Evolutionary conservation across 2,329 filamentous ascomycete species (phyloP).

Genomic region (Colletotrichum eleusines): DNA sequence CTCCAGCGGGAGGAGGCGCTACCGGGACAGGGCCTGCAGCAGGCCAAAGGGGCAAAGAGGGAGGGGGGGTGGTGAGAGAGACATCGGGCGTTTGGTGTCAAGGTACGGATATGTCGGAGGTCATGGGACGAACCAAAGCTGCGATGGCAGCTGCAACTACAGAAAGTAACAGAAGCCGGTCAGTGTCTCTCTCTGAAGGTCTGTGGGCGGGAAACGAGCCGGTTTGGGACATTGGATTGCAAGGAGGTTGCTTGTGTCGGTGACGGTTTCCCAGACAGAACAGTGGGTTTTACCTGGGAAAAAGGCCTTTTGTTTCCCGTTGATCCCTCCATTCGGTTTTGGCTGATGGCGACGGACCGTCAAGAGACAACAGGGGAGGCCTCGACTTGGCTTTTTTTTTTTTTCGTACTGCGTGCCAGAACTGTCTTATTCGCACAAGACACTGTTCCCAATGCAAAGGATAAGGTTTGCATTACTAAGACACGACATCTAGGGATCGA

Average conservation of each 20-base stretch:
- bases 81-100: conserved; percentile 11
- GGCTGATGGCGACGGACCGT: neutral
- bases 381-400: too few species aligned
- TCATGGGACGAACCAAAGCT: conserved; percentile 34
- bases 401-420: neutral
- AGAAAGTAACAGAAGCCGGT: neutral
- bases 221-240: neutral
- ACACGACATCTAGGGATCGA: conserved; percentile 28
- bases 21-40: conserved; percentile 39
- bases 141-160: conserved; percentile 13
- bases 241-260: conserved; percentile 31
- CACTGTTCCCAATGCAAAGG: conserved; percentile 38
- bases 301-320: too few species aligned
- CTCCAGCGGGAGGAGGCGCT: conserved; percentile 30
- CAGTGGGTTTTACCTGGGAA: too few species aligned
- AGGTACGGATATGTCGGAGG: neutral
- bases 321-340: neutral
- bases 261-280: conserved; percentile 3
- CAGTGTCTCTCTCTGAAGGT: neutral
- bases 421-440: conserved; percentile 16
- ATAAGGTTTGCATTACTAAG: conserved; percentile 42
- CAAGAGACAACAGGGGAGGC: neutral
- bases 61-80: neutral
- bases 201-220: conserved; percentile 13
- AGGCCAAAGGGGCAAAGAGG: conserved; percentile 20